Conservation (phyloP, 2,329 filamentous ascomycete species). For the Penicillium glabrum region DNA sequence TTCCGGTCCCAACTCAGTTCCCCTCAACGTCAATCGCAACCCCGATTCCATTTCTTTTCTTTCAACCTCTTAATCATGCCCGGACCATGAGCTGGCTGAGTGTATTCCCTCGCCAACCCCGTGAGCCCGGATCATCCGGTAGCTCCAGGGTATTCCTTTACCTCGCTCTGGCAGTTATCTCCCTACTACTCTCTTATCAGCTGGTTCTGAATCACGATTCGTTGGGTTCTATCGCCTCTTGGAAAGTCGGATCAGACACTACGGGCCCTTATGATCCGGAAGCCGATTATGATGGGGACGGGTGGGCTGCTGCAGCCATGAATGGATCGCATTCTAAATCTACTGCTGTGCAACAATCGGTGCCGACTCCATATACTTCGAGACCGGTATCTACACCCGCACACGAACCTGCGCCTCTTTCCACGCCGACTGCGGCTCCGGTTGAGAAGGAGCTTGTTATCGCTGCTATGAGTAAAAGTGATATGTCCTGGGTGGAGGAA, state of each 20-base stretch:
- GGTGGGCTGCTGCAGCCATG: background rate
- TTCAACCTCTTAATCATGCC: background rate
- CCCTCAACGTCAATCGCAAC: background rate
- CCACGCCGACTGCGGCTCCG: background rate
- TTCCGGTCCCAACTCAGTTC: background rate
- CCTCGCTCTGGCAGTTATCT: slow-evolving; percentile 11
- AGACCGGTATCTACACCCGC: background rate
- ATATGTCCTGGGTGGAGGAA: slow-evolving; percentile 25
- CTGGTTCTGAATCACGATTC: slow-evolving; percentile 17
- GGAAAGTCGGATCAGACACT: background rate
- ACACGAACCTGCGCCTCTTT: background rate
- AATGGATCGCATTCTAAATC: background rate
- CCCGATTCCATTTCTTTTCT: too few relatives aligned
- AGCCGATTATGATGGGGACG: background rate
- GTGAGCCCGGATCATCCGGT: slow-evolving; percentile 1
- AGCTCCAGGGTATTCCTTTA: slow-evolving; percentile 14
- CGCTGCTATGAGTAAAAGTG: slow-evolving; percentile 18
- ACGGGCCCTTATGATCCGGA: background rate
- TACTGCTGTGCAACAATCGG: background rate
- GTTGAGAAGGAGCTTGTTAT: slow-evolving; percentile 17
- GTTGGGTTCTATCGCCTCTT: background rate
- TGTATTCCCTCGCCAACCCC: background rate
- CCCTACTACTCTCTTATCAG: slow-evolving; percentile 19
- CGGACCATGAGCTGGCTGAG: slow-evolving; percentile 5
- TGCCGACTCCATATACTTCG: background rate